Base-by-base conservation (phyloP, 495 filamentous ascomycete species). In the Lentithecium fluviatile region DNA sequence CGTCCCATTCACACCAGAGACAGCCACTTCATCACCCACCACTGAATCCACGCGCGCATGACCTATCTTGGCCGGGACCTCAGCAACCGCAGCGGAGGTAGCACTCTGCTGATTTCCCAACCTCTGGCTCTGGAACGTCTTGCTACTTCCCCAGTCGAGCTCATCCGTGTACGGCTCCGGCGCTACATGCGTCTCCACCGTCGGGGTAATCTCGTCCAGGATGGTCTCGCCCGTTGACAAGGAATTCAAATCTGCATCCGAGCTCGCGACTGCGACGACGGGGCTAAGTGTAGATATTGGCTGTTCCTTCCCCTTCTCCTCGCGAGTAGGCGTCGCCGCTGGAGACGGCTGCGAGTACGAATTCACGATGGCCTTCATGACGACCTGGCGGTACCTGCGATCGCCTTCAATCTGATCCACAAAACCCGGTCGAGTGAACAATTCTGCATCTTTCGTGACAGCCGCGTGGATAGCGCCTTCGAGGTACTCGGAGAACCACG, bases 81-180 rank as follows among this genome's bases (percentile, higher is more conserved):
- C 10, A 10, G 29, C 29, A 32, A 32, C 29, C 4, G 4, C 29
- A n/a, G n/a, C n/a, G n/a, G n/a, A n/a, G n/a, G n/a, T n/a, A n/a
- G n/a, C n/a, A n/a, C n/a, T n/a, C n/a, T n/a, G n/a, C 10, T 32
- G 29, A 10, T 32, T 32, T 3, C 29, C 10, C 29, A 32, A 4
- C 29, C 10, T 32, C 29, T 32, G 29, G 29, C 10, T 32, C 38
- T 52, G 46, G 17, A 45, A 60, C 20, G 56, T 60, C 32, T 42
- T 60, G 56, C 56, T 60, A 1, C 15, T 60, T 11, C 46, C 56
- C 8, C 20, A 60, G 4, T 46, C 56, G 10, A 50, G 32, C 34
- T 60, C 56, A 21, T 60, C 56, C 13, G 56, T 60, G 15, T 37
- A 29, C 12, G 46, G 56, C 23, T 60, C 56, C 1, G 56, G 56